Percentiles rank a stretch among this genome's conserved stretches.
Evolutionary conservation across 305 asterid genomes (phyloP).

Genomic region (Petunia hybrid): DNA sequence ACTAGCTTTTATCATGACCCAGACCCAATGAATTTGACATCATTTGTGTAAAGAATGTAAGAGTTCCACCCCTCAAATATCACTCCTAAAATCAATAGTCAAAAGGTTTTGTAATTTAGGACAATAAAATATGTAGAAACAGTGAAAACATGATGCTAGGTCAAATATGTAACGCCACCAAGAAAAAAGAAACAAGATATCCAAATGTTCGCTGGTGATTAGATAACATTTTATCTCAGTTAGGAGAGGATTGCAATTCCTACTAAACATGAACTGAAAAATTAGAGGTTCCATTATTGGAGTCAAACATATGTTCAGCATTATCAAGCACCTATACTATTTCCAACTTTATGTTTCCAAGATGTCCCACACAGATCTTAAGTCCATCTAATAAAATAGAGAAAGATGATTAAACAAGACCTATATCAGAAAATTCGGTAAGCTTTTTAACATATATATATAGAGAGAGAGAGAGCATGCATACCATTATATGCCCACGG

Average conservation of each 20-base stretch:
- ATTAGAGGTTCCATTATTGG: background rate
- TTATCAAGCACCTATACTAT: background rate
- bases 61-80: slow-evolving; percentile 1
- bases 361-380: slow-evolving; percentile 7
- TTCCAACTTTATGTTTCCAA: background rate
- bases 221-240: background rate
- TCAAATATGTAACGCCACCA: background rate
- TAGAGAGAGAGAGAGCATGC: no score
- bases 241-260: background rate
- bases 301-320: slow-evolving; percentile 1
- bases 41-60: background rate
- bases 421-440: no score
- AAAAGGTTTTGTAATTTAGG: background rate
- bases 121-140: background rate
- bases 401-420: background rate
- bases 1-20: background rate
- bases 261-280: background rate
- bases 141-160: background rate
- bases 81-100: background rate
- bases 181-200: background rate
- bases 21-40: background rate
- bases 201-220: background rate
- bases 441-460: no score
- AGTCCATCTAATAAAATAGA: background rate
- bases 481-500: slow-evolving; percentile 86